Conservation (phyloP, 345 rosid genomes). For the Linum trigynum region DNA sequence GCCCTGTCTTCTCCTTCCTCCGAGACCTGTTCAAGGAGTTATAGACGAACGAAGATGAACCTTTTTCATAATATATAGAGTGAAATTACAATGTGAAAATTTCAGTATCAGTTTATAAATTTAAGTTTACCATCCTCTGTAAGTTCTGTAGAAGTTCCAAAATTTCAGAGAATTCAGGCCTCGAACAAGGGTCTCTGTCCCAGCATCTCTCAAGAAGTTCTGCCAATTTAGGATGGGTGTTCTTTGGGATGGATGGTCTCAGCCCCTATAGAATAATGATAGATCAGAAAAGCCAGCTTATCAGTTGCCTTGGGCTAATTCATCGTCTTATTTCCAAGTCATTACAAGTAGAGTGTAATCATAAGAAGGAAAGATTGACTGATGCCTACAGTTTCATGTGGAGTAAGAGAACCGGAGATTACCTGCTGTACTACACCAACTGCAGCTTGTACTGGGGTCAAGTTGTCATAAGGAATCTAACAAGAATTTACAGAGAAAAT, state of each 20-base stretch:
- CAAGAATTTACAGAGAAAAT: constrained; percentile 12
- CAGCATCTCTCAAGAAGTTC: constrained; percentile 56
- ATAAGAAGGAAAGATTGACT: background rate
- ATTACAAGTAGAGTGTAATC: background rate
- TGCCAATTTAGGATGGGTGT: constrained; percentile 37
- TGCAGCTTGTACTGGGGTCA: constrained; percentile 59
- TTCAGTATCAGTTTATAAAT: background rate
- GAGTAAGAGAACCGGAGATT: background rate
- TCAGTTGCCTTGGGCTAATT: background rate
- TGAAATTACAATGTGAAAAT: background rate
- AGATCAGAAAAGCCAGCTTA: background rate
- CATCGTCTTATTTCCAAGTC: background rate
- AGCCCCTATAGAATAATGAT: constrained; percentile 29
- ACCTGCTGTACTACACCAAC: constrained; percentile 66
- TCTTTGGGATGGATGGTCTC: constrained; percentile 44
- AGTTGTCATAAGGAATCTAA: constrained; percentile 52
- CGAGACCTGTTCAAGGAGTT: constrained; percentile 17
- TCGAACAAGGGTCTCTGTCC: constrained; percentile 43
- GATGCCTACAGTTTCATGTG: background rate
- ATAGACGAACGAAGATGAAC: background rate
- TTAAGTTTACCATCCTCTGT: constrained; percentile 18
- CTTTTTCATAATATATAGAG: background rate
- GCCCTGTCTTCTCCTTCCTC: constrained; percentile 11
- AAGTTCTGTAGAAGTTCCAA: constrained; percentile 31
- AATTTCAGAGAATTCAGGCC: constrained; percentile 62